Evolutionary conservation across 441 rosid genomes (phyloP).

Genomic region (Mallotus repandus): DNA sequence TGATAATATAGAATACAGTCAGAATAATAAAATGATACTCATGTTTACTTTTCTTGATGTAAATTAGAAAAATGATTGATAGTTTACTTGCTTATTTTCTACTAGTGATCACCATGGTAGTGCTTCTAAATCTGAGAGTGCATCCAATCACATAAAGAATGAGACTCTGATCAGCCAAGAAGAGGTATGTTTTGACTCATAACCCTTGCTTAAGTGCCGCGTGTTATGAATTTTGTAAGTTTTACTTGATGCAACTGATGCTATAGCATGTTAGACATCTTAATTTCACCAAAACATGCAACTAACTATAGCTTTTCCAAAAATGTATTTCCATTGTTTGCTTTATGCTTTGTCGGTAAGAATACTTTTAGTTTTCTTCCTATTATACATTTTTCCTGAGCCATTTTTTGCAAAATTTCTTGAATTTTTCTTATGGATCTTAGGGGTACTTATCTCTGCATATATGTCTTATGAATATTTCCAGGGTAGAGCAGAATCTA

Average conservation of each 20-base stretch:
- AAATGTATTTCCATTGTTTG: neutral
- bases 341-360: neutral
- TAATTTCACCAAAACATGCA: neutral
- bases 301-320: neutral
- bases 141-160: neutral
- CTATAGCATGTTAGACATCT: neutral
- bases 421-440: neutral
- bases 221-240: neutral
- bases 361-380: neutral
- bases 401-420: neutral
- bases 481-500: constrained; percentile 1
- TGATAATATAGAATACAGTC: too few species aligned
- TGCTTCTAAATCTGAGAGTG: neutral
- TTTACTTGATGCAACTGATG: neutral
- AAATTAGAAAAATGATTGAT: too few species aligned
- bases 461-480: neutral
- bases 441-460: neutral
- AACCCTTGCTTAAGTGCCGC: too few species aligned
- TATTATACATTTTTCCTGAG: neutral
- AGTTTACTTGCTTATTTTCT: neutral
- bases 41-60: too few species aligned
- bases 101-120: neutral
- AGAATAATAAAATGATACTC: too few species aligned
- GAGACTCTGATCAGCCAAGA: neutral
- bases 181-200: neutral